Base-by-base conservation (phyloP, 2,329 filamentous ascomycete species). In the Penicillium expansum region DNA sequence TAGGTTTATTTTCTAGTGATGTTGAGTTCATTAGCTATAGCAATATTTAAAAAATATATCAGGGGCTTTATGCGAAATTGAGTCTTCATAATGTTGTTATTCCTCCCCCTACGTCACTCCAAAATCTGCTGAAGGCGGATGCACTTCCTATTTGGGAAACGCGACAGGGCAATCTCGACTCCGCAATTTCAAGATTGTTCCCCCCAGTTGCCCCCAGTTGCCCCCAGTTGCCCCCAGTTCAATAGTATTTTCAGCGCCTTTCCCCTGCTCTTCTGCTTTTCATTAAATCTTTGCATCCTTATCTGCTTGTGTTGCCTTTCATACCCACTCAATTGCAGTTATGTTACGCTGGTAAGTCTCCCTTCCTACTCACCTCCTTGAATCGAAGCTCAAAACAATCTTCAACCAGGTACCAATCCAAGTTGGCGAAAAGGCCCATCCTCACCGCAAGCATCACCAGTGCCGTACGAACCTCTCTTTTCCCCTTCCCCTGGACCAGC, bases 401-500 rank as follows among this genome's bases (percentile, higher is more conserved):
- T n/a, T 58, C 57, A 56, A 63, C 9, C 66, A 86, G 92, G 92
- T 97, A 97, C 80, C 91, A 95, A 77, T 82, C 85, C 71, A 89
- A 86, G 75, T 82, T 97, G 72, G 87, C 89, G 67, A 84, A 86
- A 69, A 85, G 90, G 71, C 93, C 93, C 58, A 80, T 97, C 67
- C 85, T 97, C 69, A 97, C 93, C 11, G 91, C 96, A 80, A 90
- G 88, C 72, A 79, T 96, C 67, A 96, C 92, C 55, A 97, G 93
- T 38, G 89, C 91, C 48, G 83, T 86, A 74, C 48, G 75, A 66
- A 14, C 13, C 8, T 18, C 18, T 6, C 18, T 7, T 32, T 27
- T 10, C 35, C 9, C 11, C n/a, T 27, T 52, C 10, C 37, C n/a
- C 13, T 10, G 13, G 9, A 38, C 22, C 13, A 50, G 1, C 13